Conservation (phyloP, 78 protist genomes). For the Monocercomonoides exilis region DNA sequence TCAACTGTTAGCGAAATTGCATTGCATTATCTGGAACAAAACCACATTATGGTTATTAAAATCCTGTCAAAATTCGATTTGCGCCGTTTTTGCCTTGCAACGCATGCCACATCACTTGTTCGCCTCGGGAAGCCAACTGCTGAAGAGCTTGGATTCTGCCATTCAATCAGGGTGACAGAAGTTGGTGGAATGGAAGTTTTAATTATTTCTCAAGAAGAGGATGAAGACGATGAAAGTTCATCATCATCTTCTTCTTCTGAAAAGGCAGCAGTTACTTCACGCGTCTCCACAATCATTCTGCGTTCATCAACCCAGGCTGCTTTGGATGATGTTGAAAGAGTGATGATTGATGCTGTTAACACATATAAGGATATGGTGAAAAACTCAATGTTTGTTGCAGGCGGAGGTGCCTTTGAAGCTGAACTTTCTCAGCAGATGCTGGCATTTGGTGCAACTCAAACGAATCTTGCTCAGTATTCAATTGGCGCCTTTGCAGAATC, state of each 20-base stretch:
- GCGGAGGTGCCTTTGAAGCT: slow-evolving; percentile 41
- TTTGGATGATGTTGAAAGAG: slow-evolving; percentile 33
- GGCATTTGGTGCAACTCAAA: background rate
- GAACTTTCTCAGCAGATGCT: slow-evolving; percentile 19
- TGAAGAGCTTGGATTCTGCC: slow-evolving; percentile 26
- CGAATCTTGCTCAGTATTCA: background rate
- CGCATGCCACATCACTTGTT: slow-evolving; percentile 16
- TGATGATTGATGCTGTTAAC: slow-evolving; percentile 31
- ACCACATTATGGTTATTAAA: slow-evolving; percentile 16
- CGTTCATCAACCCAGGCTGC: slow-evolving; percentile 22
- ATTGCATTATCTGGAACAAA: slow-evolving; percentile 16
- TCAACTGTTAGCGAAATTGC: slow-evolving; percentile 28
- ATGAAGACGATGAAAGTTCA: background rate
- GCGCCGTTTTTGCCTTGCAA: slow-evolving; percentile 12
- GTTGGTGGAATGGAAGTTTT: slow-evolving; percentile 14
- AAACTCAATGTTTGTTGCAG: slow-evolving; percentile 19
- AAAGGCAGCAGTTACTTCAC: background rate
- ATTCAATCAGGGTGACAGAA: background rate
- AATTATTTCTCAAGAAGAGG: slow-evolving; percentile 19
- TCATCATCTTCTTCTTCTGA: background rate
- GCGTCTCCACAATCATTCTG: slow-evolving; percentile 25
- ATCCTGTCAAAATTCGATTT: slow-evolving; percentile 33
- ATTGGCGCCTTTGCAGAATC: slow-evolving; percentile 8
- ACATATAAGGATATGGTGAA: background rate
- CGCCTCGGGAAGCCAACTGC: slow-evolving; percentile 10